Conservation (phyloP, 1,284 basidiomycete genomes). For the Trichosporon coremiiforme region DNA sequence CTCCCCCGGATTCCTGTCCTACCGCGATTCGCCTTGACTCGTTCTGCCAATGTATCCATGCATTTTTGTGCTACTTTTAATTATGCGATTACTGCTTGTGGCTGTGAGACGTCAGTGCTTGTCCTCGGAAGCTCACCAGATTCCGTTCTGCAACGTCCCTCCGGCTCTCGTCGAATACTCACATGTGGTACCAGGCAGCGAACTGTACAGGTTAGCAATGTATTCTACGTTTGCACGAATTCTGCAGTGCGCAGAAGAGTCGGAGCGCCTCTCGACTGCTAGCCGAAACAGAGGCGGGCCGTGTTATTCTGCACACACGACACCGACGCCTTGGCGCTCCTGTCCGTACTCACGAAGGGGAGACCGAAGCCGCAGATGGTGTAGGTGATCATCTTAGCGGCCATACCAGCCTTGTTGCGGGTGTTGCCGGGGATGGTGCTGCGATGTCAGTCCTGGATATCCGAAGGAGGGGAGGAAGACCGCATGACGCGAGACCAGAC, state of each 20-base stretch:
- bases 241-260: neutral
- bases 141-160: neutral
- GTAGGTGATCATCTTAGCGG: slow-evolving; percentile 45
- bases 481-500: neutral
- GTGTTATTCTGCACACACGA: neutral
- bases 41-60: slow-evolving; percentile 14
- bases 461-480: neutral
- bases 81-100: slow-evolving; percentile 11
- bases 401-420: slow-evolving; percentile 47
- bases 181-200: slow-evolving; percentile 22
- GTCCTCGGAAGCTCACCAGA: neutral
- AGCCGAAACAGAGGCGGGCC: neutral
- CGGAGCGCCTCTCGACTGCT: neutral
- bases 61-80: slow-evolving; percentile 16
- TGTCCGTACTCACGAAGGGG: slow-evolving; percentile 31
- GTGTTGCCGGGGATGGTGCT: slow-evolving; percentile 50
- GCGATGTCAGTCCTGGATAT: neutral
- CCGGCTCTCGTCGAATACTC: neutral
- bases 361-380: slow-evolving; percentile 31
- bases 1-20: neutral
- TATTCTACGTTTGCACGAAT: neutral
- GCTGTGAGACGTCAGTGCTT: neutral
- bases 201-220: slow-evolving; percentile 3
- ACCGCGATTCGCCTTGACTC: neutral
- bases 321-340: neutral